phyloP scores from a whole-genome alignment of 2,329 filamentous ascomycete genomes.

The Phaeomoniella chlamydospora region DNA sequence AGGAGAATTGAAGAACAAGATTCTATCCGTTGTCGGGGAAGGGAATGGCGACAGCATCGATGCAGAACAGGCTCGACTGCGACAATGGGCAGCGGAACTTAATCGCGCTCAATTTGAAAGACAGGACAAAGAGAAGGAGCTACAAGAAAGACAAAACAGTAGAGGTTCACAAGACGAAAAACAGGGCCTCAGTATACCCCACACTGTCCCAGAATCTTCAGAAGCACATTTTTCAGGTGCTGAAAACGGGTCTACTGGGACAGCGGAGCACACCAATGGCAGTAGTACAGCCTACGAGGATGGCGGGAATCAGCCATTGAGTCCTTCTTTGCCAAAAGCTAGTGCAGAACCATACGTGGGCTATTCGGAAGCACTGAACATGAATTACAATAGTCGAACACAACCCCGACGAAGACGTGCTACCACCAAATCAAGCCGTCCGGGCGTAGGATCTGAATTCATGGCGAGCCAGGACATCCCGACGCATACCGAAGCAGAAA shows the following conservation, averaged over 20 bases:
- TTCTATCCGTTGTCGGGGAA: constrained; percentile 11
- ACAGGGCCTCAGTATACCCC: background rate
- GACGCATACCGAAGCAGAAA: constrained; percentile 61
- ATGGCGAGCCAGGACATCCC: constrained; percentile 59
- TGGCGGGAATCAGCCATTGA: constrained; percentile 17
- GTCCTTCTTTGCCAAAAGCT: constrained; percentile 4
- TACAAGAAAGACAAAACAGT: background rate
- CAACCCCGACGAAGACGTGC: constrained; percentile 25
- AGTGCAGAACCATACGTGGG: constrained; percentile 14
- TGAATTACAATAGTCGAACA: constrained; percentile 18
- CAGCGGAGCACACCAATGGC: constrained; percentile 13
- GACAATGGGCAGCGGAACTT: constrained; percentile 17
- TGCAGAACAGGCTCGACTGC: constrained; percentile 19
- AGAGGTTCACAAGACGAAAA: background rate
- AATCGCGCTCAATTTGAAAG: constrained; percentile 18
- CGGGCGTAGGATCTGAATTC: constrained; percentile 20
- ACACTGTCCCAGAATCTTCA: background rate
- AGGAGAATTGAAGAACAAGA: constrained; percentile 17
- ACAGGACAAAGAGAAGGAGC: constrained; percentile 14
- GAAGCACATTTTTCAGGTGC: background rate
- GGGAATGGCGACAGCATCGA: constrained; percentile 7
- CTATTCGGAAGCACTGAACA: constrained; percentile 24
- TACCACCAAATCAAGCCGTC: constrained; percentile 29
- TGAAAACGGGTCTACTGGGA: background rate
- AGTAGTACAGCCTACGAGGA: constrained; percentile 14